Percentiles rank a stretch among this genome's conserved stretches.
Evolutionary conservation across 139 green algal genomes (phyloP).

Genomic region (Volvox reticuliferus): DNA sequence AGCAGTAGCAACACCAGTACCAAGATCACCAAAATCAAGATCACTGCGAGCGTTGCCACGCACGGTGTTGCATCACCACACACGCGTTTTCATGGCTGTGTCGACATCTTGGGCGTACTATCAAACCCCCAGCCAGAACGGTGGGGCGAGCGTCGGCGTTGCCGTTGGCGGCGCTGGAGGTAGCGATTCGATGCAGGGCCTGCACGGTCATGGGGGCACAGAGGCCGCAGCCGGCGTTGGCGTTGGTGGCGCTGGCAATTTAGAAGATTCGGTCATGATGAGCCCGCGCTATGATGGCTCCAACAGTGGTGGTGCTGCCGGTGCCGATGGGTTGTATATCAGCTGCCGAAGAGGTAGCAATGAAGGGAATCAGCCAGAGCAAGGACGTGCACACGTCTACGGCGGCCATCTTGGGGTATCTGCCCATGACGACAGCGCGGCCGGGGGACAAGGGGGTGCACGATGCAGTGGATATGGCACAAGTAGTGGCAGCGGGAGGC

Average conservation of each 20-base stretch:
- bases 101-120: slow-evolving; percentile 33
- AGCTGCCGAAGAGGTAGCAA: not conserved
- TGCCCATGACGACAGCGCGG: not conserved
- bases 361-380: not conserved
- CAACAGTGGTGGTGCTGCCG: not conserved
- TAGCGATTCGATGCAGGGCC: not conserved
- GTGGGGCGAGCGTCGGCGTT: not conserved
- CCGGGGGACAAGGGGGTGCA: not conserved
- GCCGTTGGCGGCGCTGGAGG: not conserved
- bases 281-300: slow-evolving; percentile 6
- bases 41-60: too few relatives aligned
- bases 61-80: too few relatives aligned
- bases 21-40: too few relatives aligned
- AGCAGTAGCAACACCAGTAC: too few relatives aligned
- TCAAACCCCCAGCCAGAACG: slow-evolving; percentile 10
- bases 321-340: not conserved
- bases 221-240: not conserved
- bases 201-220: not conserved
- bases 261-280: not conserved
- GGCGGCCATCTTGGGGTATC: not conserved
- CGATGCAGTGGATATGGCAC: not conserved
- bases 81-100: not conserved
- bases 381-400: not conserved
- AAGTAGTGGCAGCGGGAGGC: not conserved
- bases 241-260: not conserved